phyloP scores from a whole-genome alignment of 73 alveolate genomes.

The Breviolum minutum region DNA sequence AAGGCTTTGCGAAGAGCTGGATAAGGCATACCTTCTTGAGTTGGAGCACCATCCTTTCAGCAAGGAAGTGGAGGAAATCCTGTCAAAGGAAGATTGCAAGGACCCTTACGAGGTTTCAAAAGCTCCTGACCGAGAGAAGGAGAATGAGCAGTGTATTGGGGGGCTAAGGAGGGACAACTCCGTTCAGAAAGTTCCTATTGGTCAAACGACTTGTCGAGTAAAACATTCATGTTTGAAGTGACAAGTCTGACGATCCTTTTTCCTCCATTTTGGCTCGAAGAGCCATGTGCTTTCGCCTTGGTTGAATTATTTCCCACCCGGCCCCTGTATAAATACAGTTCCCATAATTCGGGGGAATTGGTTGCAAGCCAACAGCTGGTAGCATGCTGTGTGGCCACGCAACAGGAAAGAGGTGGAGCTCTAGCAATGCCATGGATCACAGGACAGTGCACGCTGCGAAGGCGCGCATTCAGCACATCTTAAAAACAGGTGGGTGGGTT shows the following conservation, averaged over 20 bases:
- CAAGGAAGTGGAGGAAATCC: no score
- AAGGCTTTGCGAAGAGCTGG: background rate
- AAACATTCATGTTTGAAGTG: no score
- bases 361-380: no score
- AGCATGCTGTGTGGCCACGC: no score
- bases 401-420: no score
- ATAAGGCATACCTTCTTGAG: background rate
- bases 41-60: background rate
- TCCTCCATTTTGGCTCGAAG: background rate
- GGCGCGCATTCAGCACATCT: no score
- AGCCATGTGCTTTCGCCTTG: background rate
- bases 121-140: background rate
- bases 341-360: no score
- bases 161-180: background rate
- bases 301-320: background rate
- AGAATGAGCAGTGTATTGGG: background rate
- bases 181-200: background rate
- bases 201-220: no score
- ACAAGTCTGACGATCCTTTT: background rate
- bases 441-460: no score
- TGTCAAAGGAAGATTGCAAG: background rate
- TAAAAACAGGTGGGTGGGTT: no score
- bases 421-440: no score
- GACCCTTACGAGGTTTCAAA: background rate
- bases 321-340: no score